These are phyloP conservation scores for Leptographium wingfieldii DNA, from an alignment of 2,329 filamentous ascomycete genomes.

Conservation along the genomic window DNA sequence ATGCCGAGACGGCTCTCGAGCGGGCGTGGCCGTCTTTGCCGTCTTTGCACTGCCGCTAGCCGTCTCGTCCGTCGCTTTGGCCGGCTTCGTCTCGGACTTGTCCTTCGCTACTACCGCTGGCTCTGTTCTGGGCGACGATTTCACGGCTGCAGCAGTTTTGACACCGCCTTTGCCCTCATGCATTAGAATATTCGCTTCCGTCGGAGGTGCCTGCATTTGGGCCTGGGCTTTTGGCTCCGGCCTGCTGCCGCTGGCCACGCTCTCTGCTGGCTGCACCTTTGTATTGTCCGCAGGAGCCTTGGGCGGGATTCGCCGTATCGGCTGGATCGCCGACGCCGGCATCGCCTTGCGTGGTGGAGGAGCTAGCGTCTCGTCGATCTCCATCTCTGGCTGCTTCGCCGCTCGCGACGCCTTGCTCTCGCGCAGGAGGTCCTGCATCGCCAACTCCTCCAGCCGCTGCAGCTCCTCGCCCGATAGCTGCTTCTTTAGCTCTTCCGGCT, in stretches of 20 bases:
- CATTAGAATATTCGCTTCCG: conserved; percentile 16
- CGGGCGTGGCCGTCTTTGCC: background rate
- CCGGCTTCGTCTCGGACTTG: background rate
- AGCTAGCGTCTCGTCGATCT: conserved; percentile 41
- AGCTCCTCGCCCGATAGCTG: conserved; percentile 45
- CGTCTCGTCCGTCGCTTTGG: background rate
- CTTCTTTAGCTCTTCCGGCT: conserved; percentile 35
- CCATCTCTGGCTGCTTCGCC: conserved; percentile 38
- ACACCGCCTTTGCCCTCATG: conserved; percentile 12
- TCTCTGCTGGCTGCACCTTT: conserved; percentile 19
- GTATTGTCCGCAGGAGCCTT: conserved; percentile 29
- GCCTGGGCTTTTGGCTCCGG: conserved; percentile 10
- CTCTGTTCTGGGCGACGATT: background rate
- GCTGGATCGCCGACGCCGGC: conserved; percentile 47
- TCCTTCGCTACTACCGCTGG: background rate
- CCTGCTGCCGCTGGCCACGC: background rate
- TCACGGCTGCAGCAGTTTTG: background rate
- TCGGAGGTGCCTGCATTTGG: background rate
- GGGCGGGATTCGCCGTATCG: conserved; percentile 35
- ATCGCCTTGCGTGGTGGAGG: conserved; percentile 39
- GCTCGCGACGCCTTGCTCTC: conserved; percentile 38
- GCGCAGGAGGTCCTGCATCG: conserved; percentile 44
- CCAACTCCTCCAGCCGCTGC: conserved; percentile 44
- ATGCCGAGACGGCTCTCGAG: background rate
- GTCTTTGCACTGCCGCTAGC: background rate